phyloP scores from a whole-genome alignment of 169 alveolate genomes.

The Cryptosporidium viatorum region DNA sequence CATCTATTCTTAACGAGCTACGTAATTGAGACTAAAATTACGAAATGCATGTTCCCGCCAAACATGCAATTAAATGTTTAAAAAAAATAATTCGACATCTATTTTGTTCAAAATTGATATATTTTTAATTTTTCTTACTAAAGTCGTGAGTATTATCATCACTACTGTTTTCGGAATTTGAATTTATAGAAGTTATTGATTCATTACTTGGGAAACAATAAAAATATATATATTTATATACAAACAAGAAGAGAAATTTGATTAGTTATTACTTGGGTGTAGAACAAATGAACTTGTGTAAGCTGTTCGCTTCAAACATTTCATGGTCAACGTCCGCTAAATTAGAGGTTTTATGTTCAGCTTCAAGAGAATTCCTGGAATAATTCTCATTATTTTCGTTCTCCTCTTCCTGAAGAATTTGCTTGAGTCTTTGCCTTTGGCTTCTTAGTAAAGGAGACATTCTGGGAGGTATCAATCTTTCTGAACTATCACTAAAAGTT shows the following conservation, averaged over 20 bases:
- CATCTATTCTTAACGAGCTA: too few relatives aligned
- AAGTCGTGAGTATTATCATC: neutral
- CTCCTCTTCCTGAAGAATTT: constrained; percentile 7
- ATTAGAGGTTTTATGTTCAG: neutral
- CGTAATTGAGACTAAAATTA: neutral
- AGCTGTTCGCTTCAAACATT: neutral
- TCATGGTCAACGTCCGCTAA: neutral
- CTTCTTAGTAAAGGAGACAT: constrained; percentile 53
- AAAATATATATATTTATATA: too few relatives aligned
- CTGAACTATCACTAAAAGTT: neutral
- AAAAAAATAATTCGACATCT: neutral
- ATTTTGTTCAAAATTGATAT: neutral
- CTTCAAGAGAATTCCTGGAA: neutral
- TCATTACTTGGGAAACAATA: neutral
- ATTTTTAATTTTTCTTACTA: too few relatives aligned
- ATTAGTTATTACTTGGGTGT: neutral
- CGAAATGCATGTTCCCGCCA: neutral
- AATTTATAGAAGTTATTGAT: too few relatives aligned
- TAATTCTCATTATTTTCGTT: constrained; percentile 2
- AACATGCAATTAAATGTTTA: neutral
- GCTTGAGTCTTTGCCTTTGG: constrained; percentile 46
- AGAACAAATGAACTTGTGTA: neutral
- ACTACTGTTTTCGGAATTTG: neutral
- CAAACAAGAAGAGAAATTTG: neutral
- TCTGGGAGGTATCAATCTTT: constrained; percentile 13